These are phyloP conservation scores for Pulveroboletus sp. DNA, from an alignment of 768 basidiomycete genomes.

Conservation along the genomic window DNA sequence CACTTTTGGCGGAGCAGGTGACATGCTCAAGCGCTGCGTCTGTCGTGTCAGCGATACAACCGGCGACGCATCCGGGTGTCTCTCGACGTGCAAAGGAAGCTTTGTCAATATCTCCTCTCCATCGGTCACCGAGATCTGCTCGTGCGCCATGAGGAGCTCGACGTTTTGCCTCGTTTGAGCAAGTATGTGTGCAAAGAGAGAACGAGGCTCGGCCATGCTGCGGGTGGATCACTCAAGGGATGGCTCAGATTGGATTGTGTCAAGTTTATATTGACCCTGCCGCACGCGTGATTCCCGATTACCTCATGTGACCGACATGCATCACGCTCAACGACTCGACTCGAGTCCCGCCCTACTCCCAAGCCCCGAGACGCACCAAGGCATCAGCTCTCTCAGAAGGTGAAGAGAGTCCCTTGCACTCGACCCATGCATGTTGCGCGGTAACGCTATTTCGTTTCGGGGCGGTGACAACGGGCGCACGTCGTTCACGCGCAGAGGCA, in stretches of 20 bases:
- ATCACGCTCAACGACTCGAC: not conserved
- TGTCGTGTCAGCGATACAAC: constrained; percentile 20
- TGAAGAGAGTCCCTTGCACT: too few species aligned
- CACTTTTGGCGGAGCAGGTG: constrained; percentile 19
- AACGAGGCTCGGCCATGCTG: constrained; percentile 23
- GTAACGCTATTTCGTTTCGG: too few species aligned
- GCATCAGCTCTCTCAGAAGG: too few species aligned
- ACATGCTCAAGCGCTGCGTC: constrained; percentile 23
- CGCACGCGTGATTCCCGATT: constrained; percentile 9
- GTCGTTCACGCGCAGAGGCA: too few species aligned
- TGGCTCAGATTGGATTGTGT: not conserved
- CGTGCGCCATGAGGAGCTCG: constrained; percentile 40
- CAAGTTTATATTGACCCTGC: constrained; percentile 10
- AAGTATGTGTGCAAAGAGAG: constrained; percentile 36
- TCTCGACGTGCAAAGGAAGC: constrained; percentile 28
- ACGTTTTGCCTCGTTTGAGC: constrained; percentile 45
- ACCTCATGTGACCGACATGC: constrained; percentile 14
- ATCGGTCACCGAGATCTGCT: constrained; percentile 37
- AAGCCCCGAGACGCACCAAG: too few species aligned
- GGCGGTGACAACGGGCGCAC: too few species aligned
- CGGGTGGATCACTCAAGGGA: constrained; percentile 1
- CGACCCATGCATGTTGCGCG: too few species aligned
- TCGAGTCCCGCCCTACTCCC: too few species aligned
- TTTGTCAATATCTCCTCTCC: constrained; percentile 37
- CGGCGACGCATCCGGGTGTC: constrained; percentile 15